A percentile compares a stretch with the other conserved stretches of the same genome.
Evolutionary conservation across 202 grass and related monocot species (phyloP).

Genomic region (Panicum virgatum): DNA sequence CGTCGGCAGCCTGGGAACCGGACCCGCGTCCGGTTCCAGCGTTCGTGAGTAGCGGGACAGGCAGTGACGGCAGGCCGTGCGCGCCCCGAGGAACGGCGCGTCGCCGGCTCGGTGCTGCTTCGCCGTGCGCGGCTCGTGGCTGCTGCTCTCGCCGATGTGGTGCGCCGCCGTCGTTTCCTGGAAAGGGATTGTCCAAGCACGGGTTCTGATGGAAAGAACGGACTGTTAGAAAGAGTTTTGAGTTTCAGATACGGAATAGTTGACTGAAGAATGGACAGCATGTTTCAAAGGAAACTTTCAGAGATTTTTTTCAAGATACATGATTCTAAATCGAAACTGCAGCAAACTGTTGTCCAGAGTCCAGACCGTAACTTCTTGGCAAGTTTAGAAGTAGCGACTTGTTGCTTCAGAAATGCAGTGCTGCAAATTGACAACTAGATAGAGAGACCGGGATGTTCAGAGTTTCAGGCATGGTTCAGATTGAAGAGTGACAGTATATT

Average conservation of each 20-base stretch:
- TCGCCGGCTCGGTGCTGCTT: not conserved
- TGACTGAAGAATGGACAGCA: not conserved
- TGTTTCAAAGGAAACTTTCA: no score
- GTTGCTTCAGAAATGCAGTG: not conserved
- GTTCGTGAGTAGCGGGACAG: not conserved
- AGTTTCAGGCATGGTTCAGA: no score
- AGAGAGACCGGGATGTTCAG: not conserved
- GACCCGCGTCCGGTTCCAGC: no score
- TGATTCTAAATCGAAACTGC: not conserved
- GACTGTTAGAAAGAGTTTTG: not conserved
- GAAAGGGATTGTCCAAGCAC: not conserved
- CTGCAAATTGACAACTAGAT: not conserved
- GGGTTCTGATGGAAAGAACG: not conserved
- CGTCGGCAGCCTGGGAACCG: constrained; percentile 72
- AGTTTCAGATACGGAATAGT: not conserved
- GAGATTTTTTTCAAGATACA: no score
- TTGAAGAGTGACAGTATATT: no score
- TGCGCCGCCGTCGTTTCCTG: not conserved
- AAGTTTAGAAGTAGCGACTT: no score
- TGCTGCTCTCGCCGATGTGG: not conserved
- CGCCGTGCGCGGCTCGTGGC: not conserved
- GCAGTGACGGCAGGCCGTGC: not conserved
- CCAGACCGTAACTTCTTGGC: no score
- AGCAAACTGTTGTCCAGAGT: not conserved
- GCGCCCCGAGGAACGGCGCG: not conserved